Base-by-base conservation (phyloP, 208 protist genomes). In the Tritrichomonas musculus region DNA sequence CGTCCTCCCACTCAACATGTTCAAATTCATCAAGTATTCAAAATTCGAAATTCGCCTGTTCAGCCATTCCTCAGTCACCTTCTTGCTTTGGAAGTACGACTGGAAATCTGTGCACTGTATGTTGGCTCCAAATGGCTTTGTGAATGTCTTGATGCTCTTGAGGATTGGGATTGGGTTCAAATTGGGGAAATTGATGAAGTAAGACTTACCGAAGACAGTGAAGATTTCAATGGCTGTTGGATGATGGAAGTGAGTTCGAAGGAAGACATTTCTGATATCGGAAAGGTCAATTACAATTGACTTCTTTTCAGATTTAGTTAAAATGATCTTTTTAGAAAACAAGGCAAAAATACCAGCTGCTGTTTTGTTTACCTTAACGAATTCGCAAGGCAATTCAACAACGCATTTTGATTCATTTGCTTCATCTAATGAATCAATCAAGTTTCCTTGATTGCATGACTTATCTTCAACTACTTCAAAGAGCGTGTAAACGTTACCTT, bases 11-110 rank as follows among this genome's bases (percentile, higher is more conserved):
- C 98, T 97, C 47, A 99, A 95, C 0, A 97, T 97, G 95, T 99
- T 99, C 49, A 99, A 96, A 66, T 96, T 96, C 95, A 99, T 97
- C 25, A 99, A 95, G 95, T 99, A 99, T 36, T 99, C 98, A 96
- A 99, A 99, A 94, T 99, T 99, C 0, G 47, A 27, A 27, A 88
- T 50, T 57, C 57, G 5, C 0, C 47, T 5, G 0, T 88, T 53
- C 27, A 50, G 11, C 77, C 77, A 88, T 39, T 17, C 17, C 22
- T 88, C 77, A 44, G 77, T 88, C 20, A 53, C 39, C 0, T 25
- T 39, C 8, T 25, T 88, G 0, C 33, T 8, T 20, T 53, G 17
- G 77, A 88, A 88, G n/a, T 57, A 88, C 39, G 77, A 39, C n/a
- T 88, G 20, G n/a, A 88, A 88, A 5, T 53, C 41, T 33, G 39